Base-by-base conservation (phyloP, 495 filamentous ascomycete genomes). In the Daldinia loculata region DNA sequence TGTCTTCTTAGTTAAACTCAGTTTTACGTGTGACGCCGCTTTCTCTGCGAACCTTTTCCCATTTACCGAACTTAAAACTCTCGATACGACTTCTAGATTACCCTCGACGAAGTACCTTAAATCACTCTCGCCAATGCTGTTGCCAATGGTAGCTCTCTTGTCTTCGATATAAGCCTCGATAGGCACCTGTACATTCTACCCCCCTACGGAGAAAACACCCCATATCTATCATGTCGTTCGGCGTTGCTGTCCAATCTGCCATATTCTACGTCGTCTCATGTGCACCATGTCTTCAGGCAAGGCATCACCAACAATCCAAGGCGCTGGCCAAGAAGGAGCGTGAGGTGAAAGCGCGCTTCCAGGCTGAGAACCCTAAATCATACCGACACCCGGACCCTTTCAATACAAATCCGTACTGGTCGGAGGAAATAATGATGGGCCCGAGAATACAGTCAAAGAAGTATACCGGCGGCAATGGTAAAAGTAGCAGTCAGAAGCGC, bases 231-330 rank as follows among this genome's bases (percentile, higher is more conserved):
- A 89, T 89, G 86, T 87, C 86, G 61, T 82, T 86, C 62, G 76
- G 77, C 39, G 79, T 80, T 32, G 86, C 84, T 57, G 72, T 88
- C 11, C 93, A 95, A 81, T 97, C 93, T 15, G 92, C 91, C 63
- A 81, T 94, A 76, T 97, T 96, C 81, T 96, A 94, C 84, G 88
- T 94, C 71, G 85, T 89, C 63, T 91, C 92, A 56, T 97, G 93
- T 79, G 89, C 91, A 32, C 93, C 93, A 74, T 97, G 93, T 80
- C 82, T 87, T 59, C 85, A 89, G 60, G 80, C 88, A 63, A 80
- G 81, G 27, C 83, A 90, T 61, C 88, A 85, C 52, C 85, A 89
- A 43, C 90, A 89, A 77, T 83, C 89, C 59, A 88, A 85, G 76
- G 86, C 89, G 72, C 86, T 92, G 69, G 89, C 90, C 53, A 87